phyloP scores from a whole-genome alignment of 371 early-diverging fungal genomes.

The Circinella umbellata region DNA sequence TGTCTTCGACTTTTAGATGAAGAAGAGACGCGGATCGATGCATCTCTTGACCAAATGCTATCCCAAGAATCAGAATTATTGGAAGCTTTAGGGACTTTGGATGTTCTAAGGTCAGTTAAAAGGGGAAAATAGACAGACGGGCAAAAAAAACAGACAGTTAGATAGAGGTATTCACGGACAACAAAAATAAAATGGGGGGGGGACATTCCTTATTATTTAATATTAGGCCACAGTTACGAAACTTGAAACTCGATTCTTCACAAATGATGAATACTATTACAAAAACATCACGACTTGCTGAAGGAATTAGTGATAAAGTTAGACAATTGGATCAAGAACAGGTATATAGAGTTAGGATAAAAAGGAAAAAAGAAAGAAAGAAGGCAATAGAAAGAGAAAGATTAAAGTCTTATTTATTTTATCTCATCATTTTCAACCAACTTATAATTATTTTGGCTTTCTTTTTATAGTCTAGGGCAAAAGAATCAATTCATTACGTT shows the following conservation, averaged over 20 bases:
- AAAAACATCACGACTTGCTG: constrained; percentile 75
- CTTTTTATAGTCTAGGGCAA: constrained; percentile 62
- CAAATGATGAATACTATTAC: constrained; percentile 63
- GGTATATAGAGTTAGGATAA: constrained; percentile 15
- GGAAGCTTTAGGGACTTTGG: constrained; percentile 37
- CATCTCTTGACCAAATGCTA: constrained; percentile 63
- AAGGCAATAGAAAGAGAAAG: too few relatives aligned
- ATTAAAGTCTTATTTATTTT: too few relatives aligned
- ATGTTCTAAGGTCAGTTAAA: constrained; percentile 52
- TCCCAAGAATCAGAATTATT: constrained; percentile 33
- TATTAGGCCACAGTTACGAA: constrained; percentile 65
- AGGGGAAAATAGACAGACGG: not conserved
- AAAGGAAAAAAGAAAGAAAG: not conserved
- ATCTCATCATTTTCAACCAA: too few relatives aligned
- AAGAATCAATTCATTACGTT: constrained; percentile 70
- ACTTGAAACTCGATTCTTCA: constrained; percentile 56
- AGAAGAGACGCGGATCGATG: constrained; percentile 71
- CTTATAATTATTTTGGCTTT: not conserved
- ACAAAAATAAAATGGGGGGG: not conserved
- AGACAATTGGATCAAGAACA: constrained; percentile 84
- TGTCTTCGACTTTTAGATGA: constrained; percentile 66
- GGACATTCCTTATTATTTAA: too few relatives aligned
- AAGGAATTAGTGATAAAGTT: constrained; percentile 82
- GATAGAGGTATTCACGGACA: not conserved
- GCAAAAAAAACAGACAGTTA: not conserved